phyloP scores from a whole-genome alignment of 768 basidiomycete species.

The Boletus coccyginus region DNA sequence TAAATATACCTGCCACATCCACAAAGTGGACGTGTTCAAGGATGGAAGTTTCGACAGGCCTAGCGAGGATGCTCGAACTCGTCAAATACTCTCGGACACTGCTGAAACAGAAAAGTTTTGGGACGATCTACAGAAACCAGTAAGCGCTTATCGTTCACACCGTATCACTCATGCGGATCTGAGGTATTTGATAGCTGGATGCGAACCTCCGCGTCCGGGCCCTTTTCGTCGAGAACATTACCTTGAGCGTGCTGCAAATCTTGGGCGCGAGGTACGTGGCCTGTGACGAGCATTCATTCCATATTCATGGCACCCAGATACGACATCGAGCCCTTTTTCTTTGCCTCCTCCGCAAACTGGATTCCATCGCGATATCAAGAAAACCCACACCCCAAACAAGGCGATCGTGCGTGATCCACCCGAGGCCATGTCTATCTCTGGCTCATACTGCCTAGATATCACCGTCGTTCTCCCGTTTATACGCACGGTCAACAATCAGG shows the following conservation, averaged over 20 bases:
- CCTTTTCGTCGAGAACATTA: constrained; percentile 37
- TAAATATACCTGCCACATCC: constrained; percentile 14
- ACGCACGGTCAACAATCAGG: constrained; percentile 36
- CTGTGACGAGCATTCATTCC: not conserved
- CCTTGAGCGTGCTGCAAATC: constrained; percentile 32
- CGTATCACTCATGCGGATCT: not conserved
- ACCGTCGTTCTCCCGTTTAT: constrained; percentile 43
- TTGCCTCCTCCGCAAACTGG: constrained; percentile 41
- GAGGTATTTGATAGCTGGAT: constrained; percentile 16
- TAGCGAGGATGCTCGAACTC: not conserved
- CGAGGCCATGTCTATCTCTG: not conserved
- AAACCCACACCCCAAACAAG: constrained; percentile 18
- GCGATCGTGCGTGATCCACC: constrained; percentile 36
- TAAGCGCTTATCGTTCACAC: constrained; percentile 6
- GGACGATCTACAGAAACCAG: constrained; percentile 26
- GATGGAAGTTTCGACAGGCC: constrained; percentile 17
- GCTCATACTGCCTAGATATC: constrained; percentile 33
- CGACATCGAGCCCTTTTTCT: constrained; percentile 44
- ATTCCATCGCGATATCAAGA: constrained; percentile 45
- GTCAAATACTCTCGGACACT: constrained; percentile 16
- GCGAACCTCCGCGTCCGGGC: constrained; percentile 29
- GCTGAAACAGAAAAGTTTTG: constrained; percentile 20
- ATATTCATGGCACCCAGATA: constrained; percentile 29
- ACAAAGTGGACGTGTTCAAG: constrained; percentile 20
- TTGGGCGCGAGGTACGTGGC: constrained; percentile 35